Conservation (phyloP, 345 rosid species). For the Aegle marmelos region DNA sequence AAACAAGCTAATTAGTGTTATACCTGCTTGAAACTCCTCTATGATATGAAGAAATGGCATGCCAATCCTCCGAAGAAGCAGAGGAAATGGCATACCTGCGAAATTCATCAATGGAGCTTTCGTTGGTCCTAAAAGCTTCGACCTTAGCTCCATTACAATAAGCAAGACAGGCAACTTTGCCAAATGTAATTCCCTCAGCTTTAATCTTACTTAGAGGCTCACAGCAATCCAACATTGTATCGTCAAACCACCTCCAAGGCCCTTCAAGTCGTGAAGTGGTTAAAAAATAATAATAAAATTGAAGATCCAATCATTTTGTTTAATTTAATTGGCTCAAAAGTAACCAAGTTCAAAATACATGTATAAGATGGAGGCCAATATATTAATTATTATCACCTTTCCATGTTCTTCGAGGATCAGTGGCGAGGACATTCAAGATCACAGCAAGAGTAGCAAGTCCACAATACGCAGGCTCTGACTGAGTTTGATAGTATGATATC, state of each 20-base stretch:
- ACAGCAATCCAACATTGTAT: conserved; percentile 39
- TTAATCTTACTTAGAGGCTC: conserved; percentile 29
- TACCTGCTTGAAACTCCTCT: conserved; percentile 35
- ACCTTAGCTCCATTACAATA: conserved; percentile 34
- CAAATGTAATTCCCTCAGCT: conserved; percentile 29
- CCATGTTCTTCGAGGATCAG: conserved; percentile 41
- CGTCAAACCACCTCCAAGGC: conserved; percentile 44
- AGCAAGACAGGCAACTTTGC: conserved; percentile 37
- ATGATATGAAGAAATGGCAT: conserved; percentile 28
- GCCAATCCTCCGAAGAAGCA: conserved; percentile 24
- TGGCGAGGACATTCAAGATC: conserved; percentile 42
- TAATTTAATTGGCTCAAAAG: too few relatives aligned
- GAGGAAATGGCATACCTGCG: conserved; percentile 22
- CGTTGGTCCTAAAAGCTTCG: conserved; percentile 24
- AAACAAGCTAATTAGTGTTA: background rate
- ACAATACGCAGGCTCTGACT: conserved; percentile 44
- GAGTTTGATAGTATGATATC: conserved; percentile 41
- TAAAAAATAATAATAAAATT: too few relatives aligned
- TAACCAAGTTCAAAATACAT: background rate
- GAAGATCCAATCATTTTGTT: too few relatives aligned
- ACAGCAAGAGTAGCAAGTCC: conserved; percentile 40
- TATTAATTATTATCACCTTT: conserved; percentile 23
- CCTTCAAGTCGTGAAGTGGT: conserved; percentile 10
- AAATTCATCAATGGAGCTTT: conserved; percentile 22
- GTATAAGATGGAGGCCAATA: too few relatives aligned